These are phyloP conservation scores for Colletotrichum lupini DNA, from an alignment of 2,329 filamentous ascomycete genomes.

Conservation along the genomic window DNA sequence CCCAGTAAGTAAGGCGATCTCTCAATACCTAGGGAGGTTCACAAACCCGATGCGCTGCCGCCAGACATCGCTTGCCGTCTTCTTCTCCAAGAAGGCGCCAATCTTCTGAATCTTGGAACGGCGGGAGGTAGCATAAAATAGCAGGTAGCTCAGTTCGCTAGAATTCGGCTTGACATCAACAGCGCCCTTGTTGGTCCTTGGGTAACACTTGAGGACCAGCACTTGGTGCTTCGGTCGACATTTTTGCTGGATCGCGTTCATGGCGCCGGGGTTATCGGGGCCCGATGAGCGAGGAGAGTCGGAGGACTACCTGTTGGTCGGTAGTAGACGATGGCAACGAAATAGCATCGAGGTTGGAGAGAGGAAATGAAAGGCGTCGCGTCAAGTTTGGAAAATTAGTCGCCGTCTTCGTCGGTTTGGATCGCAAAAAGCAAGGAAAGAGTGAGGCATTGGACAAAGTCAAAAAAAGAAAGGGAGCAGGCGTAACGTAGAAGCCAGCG, in stretches of 20 bases:
- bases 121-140: slow-evolving; percentile 96
- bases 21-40: neutral
- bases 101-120: slow-evolving; percentile 97
- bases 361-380: slow-evolving; percentile 22
- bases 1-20: slow-evolving; percentile 4
- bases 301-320: slow-evolving; percentile 19
- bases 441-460: slow-evolving; percentile 29
- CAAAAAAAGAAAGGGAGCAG: slow-evolving; percentile 23
- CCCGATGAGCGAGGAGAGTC: slow-evolving; percentile 14
- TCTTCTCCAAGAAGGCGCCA: slow-evolving; percentile 92
- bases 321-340: slow-evolving; percentile 27
- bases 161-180: slow-evolving; percentile 96
- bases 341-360: slow-evolving; percentile 31
- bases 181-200: slow-evolving; percentile 88
- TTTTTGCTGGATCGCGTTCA: slow-evolving; percentile 74
- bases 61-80: slow-evolving; percentile 91
- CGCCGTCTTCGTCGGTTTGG: slow-evolving; percentile 19
- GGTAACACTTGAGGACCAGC: slow-evolving; percentile 95
- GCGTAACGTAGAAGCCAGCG: slow-evolving; percentile 15
- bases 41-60: slow-evolving; percentile 84
- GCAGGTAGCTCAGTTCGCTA: slow-evolving; percentile 94
- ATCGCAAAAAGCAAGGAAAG: slow-evolving; percentile 34
- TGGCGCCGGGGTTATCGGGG: slow-evolving; percentile 48
- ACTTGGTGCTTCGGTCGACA: slow-evolving; percentile 97
- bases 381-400: slow-evolving; percentile 2